A percentile compares a stretch with the other conserved stretches of the same genome.
Evolutionary conservation across 495 filamentous ascomycete species (phyloP).

Genomic region (Xanthoparmelia taractica): DNA sequence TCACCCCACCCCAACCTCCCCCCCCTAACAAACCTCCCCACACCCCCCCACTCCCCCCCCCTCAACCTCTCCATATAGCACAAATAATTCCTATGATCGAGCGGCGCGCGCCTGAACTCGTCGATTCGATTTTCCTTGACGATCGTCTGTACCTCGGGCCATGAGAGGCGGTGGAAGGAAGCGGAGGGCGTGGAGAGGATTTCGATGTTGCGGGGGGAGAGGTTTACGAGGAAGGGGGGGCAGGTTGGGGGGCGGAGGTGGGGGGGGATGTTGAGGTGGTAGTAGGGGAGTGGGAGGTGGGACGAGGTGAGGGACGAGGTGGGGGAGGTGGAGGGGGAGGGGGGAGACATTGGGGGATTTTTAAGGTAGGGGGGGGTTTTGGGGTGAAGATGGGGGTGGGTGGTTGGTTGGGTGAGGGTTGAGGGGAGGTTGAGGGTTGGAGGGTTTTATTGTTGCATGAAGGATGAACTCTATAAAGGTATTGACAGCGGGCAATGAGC

Average conservation of each 20-base stretch:
- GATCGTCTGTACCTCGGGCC: slow-evolving; percentile 55
- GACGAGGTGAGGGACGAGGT: too few relatives aligned
- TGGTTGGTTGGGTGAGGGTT: too few relatives aligned
- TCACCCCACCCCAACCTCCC: slow-evolving; percentile 58
- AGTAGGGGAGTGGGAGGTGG: slow-evolving; percentile 74
- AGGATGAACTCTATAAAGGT: too few relatives aligned
- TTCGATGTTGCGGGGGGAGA: slow-evolving; percentile 46
- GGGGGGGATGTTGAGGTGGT: slow-evolving; percentile 72
- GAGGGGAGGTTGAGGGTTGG: too few relatives aligned
- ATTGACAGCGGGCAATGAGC: too few relatives aligned
- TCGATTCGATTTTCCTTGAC: slow-evolving; percentile 61
- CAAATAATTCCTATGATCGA: slow-evolving; percentile 64
- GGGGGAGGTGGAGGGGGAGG: too few relatives aligned
- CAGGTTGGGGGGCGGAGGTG: slow-evolving; percentile 82
- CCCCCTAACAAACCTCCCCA: slow-evolving; percentile 65
- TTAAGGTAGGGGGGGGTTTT: too few relatives aligned
- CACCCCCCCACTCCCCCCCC: slow-evolving; percentile 55
- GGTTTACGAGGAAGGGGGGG: slow-evolving; percentile 56
- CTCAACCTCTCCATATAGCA: slow-evolving; percentile 55
- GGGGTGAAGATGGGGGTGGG: too few relatives aligned
- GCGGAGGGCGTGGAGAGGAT: slow-evolving; percentile 60
- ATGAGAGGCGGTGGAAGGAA: slow-evolving; percentile 49
- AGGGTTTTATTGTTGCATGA: too few relatives aligned
- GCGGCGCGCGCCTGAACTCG: slow-evolving; percentile 64
- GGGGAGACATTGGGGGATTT: too few relatives aligned